Conservation (phyloP, 2,329 filamentous ascomycete species). For the Herpomyces periplanetae region DNA sequence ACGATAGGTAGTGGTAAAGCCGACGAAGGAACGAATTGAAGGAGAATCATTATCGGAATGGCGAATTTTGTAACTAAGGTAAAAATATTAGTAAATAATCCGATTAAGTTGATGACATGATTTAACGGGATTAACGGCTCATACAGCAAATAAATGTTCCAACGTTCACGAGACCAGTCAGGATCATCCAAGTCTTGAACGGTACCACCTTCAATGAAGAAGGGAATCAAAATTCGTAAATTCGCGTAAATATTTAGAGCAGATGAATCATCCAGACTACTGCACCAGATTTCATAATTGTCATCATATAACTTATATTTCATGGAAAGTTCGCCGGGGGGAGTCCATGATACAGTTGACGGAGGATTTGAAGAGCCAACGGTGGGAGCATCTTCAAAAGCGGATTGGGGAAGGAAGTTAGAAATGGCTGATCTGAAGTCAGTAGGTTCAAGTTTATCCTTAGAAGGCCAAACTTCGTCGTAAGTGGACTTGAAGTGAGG, state of each 20-base stretch:
- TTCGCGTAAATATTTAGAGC: slow-evolving; percentile 34
- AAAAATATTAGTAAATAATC: neutral
- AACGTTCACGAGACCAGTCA: slow-evolving; percentile 33
- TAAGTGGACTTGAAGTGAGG: slow-evolving; percentile 32
- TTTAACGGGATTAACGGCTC: slow-evolving; percentile 2
- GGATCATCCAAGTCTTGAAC: slow-evolving; percentile 28
- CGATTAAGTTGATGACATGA: neutral
- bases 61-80: neutral
- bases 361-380: neutral
- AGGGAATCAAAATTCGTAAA: slow-evolving; percentile 38
- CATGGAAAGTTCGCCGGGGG: slow-evolving; percentile 31
- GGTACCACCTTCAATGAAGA: slow-evolving; percentile 79
- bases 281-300: slow-evolving; percentile 49
- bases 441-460: slow-evolving; percentile 23
- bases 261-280: slow-evolving; percentile 24
- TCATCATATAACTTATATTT: slow-evolving; percentile 19
- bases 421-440: slow-evolving; percentile 5
- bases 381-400: slow-evolving; percentile 4
- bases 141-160: slow-evolving; percentile 68
- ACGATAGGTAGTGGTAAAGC: slow-evolving; percentile 62
- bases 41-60: neutral
- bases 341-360: slow-evolving; percentile 17
- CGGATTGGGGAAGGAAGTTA: slow-evolving; percentile 24
- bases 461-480: slow-evolving; percentile 23
- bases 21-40: slow-evolving; percentile 16